Conservation (phyloP, 768 basidiomycete species). For the Termitomyces sp. region DNA sequence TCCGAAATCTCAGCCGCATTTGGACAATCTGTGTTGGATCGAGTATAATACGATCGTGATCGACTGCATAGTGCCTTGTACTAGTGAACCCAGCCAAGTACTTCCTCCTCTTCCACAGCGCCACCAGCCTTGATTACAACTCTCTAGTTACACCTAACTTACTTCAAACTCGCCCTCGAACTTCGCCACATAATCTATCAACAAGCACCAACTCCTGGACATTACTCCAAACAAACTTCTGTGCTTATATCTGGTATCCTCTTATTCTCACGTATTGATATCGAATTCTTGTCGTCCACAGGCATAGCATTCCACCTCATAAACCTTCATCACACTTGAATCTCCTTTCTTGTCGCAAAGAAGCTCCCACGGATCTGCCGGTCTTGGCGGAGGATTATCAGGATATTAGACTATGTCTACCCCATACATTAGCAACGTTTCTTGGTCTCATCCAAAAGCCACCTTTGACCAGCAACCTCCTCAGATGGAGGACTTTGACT, state of each 20-base stretch:
- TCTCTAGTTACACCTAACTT: neutral
- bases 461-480: conserved; percentile 13
- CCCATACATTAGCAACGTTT: conserved; percentile 14
- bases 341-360: conserved; percentile 6
- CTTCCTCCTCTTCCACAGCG: conserved; percentile 7
- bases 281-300: neutral
- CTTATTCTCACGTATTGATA: conserved; percentile 1
- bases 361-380: conserved; percentile 14
- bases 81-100: too few species aligned
- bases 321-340: neutral
- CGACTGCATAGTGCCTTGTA: neutral
- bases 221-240: neutral
- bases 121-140: neutral
- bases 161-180: neutral
- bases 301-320: neutral
- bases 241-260: neutral
- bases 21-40: neutral
- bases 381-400: conserved; percentile 15
- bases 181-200: neutral
- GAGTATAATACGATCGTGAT: conserved; percentile 19
- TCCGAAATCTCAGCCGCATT: conserved; percentile 1
- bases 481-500: conserved; percentile 19
- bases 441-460: conserved; percentile 20
- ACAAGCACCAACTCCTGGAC: neutral
- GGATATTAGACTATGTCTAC: conserved; percentile 11